Percentiles rank a stretch among this genome's conserved stretches.
phyloP scores from a whole-genome alignment of 192 early-diverging fungal genomes.

The Linnemannia exigua region DNA sequence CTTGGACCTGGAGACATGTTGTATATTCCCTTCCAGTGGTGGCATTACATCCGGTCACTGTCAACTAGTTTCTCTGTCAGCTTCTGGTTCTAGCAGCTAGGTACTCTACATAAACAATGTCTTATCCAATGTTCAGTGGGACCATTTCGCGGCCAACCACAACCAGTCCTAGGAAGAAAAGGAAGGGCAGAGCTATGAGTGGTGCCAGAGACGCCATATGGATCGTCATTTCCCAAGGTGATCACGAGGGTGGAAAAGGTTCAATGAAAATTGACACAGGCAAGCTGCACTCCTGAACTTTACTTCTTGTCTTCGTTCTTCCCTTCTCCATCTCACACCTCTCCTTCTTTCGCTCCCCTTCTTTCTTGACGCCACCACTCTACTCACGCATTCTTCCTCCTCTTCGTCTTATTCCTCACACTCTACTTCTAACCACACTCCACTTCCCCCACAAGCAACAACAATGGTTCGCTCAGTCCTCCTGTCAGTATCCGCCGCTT shows the following conservation, averaged over 20 bases:
- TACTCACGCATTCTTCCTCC: not conserved
- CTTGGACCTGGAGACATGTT: constrained; percentile 84
- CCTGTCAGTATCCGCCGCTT: constrained; percentile 42
- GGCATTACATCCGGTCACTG: constrained; percentile 90
- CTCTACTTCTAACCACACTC: not conserved
- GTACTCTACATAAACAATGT: not conserved
- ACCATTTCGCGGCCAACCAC: no score
- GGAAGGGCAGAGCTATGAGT: not conserved
- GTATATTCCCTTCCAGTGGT: constrained; percentile 93
- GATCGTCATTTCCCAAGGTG: not conserved
- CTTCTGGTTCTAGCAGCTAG: constrained; percentile 82
- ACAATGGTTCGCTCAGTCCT: constrained; percentile 39
- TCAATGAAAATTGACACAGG: not conserved
- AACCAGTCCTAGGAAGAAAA: not conserved
- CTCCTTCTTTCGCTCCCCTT: not conserved
- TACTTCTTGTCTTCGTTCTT: not conserved
- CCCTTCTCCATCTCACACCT: not conserved
- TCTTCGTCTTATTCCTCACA: not conserved
- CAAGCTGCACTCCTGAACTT: not conserved
- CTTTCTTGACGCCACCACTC: not conserved
- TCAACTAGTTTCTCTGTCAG: constrained; percentile 86
- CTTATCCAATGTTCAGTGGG: not conserved
- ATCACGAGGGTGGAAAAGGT: not conserved
- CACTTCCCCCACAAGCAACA: not conserved
- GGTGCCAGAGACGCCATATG: not conserved